Evolutionary conservation across 2,329 filamentous ascomycete species (phyloP), one percentile per base, ranked within the genome.

Genomic region (Aspergillus pseudonomiae): DNA sequence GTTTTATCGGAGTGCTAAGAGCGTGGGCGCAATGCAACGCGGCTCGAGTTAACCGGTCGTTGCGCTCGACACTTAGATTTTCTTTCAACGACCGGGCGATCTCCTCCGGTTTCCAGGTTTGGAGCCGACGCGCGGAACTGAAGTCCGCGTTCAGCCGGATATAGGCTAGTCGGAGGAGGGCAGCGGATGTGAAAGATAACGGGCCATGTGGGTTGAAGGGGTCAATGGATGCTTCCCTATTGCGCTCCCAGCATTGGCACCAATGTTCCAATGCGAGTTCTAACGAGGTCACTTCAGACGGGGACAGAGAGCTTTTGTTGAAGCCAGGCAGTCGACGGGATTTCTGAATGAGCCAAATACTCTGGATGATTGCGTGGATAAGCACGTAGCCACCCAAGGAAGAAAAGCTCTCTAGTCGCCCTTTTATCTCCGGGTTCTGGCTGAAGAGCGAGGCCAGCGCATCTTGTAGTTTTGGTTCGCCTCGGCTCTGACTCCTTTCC

Each of bases 11-110:
- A 0, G 86, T 85, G 55, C 84, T 86, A 0, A 87, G 75, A 9
- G 83, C 83, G 53, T 87, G 85, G 0, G 83, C 82, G 1, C 84
- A 80, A 65, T 87, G 85, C 0, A 87, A 74, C 1, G 86, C 75
- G 0, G 85, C 84, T 0, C 82, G 80, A 2, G 75, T 76, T 4
- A 77, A 68, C 1, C 72, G 71, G 48, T 85, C 80, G 26, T 83
- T 82, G 0, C 83, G 78, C 46, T 82, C 79, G 0, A 86, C 81
- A 0, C 62, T 65, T 14, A 75, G 69, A 12, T 75, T 75, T 5
- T 74, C 67, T 7, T 67, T 72, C 1, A 77, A 66, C 6, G 75
- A 76, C 0, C 62, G 70, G 4, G 74, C 75, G 19, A 77, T 73
- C 34, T 72, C 65, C 4, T 72, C 68, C 1, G 75, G 73, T 10